Conservation (phyloP, 129 eudicot genomes). For the Flaveria robusta region DNA sequence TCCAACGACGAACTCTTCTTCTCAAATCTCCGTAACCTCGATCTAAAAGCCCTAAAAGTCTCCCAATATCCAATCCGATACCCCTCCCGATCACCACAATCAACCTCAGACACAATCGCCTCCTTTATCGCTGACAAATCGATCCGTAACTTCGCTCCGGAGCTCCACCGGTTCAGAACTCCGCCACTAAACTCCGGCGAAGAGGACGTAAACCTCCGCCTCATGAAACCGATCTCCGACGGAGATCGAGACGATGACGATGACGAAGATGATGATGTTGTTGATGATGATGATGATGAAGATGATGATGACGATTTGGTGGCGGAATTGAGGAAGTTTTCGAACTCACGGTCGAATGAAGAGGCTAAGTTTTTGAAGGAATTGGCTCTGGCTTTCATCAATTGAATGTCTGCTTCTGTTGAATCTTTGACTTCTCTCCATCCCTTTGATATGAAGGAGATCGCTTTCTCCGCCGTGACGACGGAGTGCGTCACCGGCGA, state of each 20-base stretch:
- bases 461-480: constrained; percentile 80
- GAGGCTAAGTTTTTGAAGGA: constrained; percentile 78
- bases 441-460: constrained; percentile 80
- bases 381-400: constrained; percentile 78
- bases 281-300: constrained; percentile 41
- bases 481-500: constrained; percentile 39
- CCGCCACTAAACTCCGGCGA: constrained; percentile 69
- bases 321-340: constrained; percentile 79
- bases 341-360: constrained; percentile 65
- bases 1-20: constrained; percentile 54
- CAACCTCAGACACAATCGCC: constrained; percentile 77
- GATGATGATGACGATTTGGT: constrained; percentile 58
- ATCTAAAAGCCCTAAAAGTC: constrained; percentile 63
- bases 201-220: constrained; percentile 61
- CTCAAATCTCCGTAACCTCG: constrained; percentile 62
- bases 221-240: constrained; percentile 73
- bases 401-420: constrained; percentile 82
- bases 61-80: constrained; percentile 67
- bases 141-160: constrained; percentile 54
- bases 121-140: constrained; percentile 74
- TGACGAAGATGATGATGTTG: too few relatives aligned
- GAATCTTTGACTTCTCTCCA: constrained; percentile 88
- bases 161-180: constrained; percentile 51
- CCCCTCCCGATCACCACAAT: constrained; percentile 39
- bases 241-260: constrained; percentile 46